Evolutionary conservation across 2,329 filamentous ascomycete species (phyloP).

Genomic region (Aspergillus tubingensis): DNA sequence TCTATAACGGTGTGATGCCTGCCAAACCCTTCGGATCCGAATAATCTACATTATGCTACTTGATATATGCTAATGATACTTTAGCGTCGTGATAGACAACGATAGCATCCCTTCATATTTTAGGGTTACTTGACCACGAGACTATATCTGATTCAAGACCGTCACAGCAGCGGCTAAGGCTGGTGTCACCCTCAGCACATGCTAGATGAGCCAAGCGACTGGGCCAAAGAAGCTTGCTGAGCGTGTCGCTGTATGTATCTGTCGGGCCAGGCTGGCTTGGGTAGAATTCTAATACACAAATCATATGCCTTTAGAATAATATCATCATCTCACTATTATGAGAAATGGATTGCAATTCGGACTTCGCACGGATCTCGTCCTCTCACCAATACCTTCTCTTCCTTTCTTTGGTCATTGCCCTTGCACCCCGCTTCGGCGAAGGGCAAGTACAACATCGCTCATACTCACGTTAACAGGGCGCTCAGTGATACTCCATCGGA

Average conservation of each 20-base stretch:
- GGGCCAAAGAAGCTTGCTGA: background rate
- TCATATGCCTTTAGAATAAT: background rate
- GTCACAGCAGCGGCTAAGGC: background rate
- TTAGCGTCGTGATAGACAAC: background rate
- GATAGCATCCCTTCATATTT: background rate
- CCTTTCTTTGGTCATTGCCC: background rate
- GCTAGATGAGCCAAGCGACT: background rate
- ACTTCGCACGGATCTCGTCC: background rate
- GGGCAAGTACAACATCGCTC: background rate
- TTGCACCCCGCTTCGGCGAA: background rate
- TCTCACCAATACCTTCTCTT: background rate
- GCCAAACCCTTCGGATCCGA: background rate
- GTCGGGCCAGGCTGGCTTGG: background rate
- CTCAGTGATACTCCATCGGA: no score
- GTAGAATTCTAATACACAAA: background rate
- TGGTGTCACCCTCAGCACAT: background rate
- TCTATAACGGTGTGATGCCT: background rate
- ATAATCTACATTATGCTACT: background rate
- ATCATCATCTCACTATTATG: background rate
- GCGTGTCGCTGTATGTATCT: background rate
- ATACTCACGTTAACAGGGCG: no score
- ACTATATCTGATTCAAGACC: background rate
- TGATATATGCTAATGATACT: background rate
- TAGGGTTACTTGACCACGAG: background rate
- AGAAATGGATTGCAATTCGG: background rate